Evolutionary conservation across 2,329 filamentous ascomycete species (phyloP).

Genomic region (Ceratocystis alfenasii): DNA sequence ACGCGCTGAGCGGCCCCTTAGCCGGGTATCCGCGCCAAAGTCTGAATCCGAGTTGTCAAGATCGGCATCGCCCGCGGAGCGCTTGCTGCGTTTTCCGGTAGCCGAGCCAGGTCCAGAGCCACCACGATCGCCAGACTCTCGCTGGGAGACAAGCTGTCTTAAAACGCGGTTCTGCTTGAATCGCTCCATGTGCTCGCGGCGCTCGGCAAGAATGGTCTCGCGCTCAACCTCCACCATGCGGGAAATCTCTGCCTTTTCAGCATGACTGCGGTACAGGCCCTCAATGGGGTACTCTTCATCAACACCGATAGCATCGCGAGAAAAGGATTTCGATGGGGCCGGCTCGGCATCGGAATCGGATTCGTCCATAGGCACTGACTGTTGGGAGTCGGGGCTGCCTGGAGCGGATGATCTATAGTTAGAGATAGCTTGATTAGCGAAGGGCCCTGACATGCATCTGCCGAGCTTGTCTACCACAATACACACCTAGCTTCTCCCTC

Average conservation of each 20-base stretch:
- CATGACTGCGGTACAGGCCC: slow-evolving; percentile 63
- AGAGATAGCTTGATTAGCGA: background rate
- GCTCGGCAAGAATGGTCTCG: slow-evolving; percentile 80
- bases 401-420: slow-evolving; percentile 52
- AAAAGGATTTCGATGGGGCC: slow-evolving; percentile 34
- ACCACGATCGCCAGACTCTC: slow-evolving; percentile 49
- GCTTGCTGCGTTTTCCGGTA: slow-evolving; percentile 52
- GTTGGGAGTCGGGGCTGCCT: slow-evolving; percentile 59
- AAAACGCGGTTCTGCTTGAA: slow-evolving; percentile 73
- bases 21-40: slow-evolving; percentile 53
- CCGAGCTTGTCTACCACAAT: background rate
- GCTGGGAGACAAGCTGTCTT: slow-evolving; percentile 59
- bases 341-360: slow-evolving; percentile 53
- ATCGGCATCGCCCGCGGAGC: slow-evolving; percentile 68
- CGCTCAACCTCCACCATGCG: slow-evolving; percentile 80
- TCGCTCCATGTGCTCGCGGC: slow-evolving; percentile 68
- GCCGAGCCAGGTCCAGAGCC: slow-evolving; percentile 29
- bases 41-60: slow-evolving; percentile 59
- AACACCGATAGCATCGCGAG: slow-evolving; percentile 37
- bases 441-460: background rate
- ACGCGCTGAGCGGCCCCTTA: slow-evolving; percentile 44
- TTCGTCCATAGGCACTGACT: slow-evolving; percentile 82
- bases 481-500: slow-evolving; percentile 56
- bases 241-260: slow-evolving; percentile 70
- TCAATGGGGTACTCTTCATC: slow-evolving; percentile 72